Evolutionary conservation across 2,329 filamentous ascomycete genomes (phyloP).

Genomic region (Hypoxylon sp.): DNA sequence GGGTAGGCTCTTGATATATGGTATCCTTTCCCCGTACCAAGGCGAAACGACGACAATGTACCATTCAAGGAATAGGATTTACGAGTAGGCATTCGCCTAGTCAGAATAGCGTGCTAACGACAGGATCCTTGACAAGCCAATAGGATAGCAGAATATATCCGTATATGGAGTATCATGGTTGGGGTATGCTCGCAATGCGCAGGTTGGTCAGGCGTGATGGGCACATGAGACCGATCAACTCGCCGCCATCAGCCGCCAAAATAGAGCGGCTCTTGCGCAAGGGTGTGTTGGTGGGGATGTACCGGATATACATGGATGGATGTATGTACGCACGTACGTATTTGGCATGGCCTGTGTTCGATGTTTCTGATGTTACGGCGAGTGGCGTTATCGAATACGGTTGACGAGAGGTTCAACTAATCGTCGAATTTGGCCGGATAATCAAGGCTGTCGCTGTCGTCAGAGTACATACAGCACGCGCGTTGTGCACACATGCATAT

Average conservation of each 20-base stretch:
- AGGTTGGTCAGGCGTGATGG: conserved; percentile 40
- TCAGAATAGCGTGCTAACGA: conserved; percentile 32
- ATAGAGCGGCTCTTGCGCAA: conserved; percentile 28
- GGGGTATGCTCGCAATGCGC: conserved; percentile 24
- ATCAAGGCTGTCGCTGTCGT: background rate
- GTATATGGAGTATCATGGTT: conserved; percentile 31
- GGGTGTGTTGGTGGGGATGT: conserved; percentile 19
- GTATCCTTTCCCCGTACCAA: conserved; percentile 4
- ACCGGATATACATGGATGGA: conserved; percentile 1
- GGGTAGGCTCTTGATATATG: conserved; percentile 9
- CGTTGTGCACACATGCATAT: background rate
- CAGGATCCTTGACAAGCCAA: conserved; percentile 28
- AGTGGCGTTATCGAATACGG: background rate
- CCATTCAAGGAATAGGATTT: conserved; percentile 23
- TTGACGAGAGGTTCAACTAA: background rate
- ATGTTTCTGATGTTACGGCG: background rate
- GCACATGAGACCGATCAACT: conserved; percentile 38
- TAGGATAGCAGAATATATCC: conserved; percentile 22
- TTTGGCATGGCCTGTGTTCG: background rate
- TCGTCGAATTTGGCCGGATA: background rate
- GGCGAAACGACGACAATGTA: conserved; percentile 12
- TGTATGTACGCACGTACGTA: background rate
- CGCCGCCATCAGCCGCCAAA: conserved; percentile 28
- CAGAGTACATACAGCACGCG: background rate
- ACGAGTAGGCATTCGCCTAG: conserved; percentile 23